Conservation (phyloP, 2,329 filamentous ascomycete species). For the Akanthomyces lecanii region DNA sequence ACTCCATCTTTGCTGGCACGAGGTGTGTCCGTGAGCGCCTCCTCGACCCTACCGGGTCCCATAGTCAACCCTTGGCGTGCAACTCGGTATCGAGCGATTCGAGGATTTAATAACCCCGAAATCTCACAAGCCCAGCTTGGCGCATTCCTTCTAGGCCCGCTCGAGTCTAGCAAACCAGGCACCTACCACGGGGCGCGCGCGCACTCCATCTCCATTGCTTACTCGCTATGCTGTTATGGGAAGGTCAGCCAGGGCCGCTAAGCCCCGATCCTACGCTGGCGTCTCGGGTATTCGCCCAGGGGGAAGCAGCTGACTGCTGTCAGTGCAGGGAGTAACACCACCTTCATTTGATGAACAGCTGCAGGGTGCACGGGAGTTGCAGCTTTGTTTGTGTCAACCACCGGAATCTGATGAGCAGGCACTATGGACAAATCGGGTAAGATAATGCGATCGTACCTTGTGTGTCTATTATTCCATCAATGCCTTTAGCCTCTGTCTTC, state of each 20-base stretch:
- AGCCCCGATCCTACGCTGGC: slow-evolving; percentile 1
- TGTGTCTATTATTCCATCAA: neutral
- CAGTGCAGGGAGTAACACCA: neutral
- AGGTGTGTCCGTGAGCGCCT: neutral
- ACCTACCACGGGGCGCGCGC: neutral
- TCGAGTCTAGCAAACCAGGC: neutral
- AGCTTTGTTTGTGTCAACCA: neutral
- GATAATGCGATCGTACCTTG: neutral
- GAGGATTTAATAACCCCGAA: slow-evolving; percentile 14
- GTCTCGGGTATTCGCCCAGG: neutral
- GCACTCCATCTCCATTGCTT: slow-evolving; percentile 10
- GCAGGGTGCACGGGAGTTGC: neutral
- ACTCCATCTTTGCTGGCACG: neutral
- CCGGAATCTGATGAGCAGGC: neutral
- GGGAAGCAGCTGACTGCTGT: neutral
- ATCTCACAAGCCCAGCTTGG: slow-evolving; percentile 6
- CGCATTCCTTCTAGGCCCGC: neutral
- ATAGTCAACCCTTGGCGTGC: neutral
- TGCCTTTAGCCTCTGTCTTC: neutral
- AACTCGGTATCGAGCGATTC: slow-evolving; percentile 9
- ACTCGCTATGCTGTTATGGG: slow-evolving; percentile 9
- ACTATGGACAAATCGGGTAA: neutral
- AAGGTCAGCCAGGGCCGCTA: slow-evolving; percentile 2
- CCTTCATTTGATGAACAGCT: neutral
- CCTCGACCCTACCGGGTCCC: neutral